Evolutionary conservation across 257 asterid genomes (phyloP), one percentile per base, ranked within the genome.

Genomic region (Eucommia ulmoides): DNA sequence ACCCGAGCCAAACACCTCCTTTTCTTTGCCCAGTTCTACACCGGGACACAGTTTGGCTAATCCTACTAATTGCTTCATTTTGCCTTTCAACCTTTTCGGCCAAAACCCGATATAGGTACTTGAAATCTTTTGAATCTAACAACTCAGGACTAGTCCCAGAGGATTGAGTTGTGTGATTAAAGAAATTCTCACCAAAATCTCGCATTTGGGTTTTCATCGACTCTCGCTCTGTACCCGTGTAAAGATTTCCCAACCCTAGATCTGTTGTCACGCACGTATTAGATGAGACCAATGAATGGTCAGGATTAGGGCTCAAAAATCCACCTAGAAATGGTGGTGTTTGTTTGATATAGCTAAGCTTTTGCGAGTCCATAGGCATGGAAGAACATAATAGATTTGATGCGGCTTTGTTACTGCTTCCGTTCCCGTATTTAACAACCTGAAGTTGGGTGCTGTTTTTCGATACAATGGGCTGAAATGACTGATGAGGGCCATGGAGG

Each of bases 1-100:
- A 80, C 67, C 82, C 66, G 62, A 89, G 75, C 96, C 96, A 89
- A 46, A 80, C 45, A 66, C 66, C 81, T 65, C 96, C 84, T 41
- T 56, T 74, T 41, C 66, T 71, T 33, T 65, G 64, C 33, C 81
- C 85, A 67, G 61, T 67, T 74, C 65, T 69, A 67, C 80, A 74
- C 52, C 62, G 62, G 23, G 77, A 69, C 55, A 89, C 44, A 21
- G 81, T 63, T 60, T 42, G 81, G 67, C 83, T 26, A 33, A 85
- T 74, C 22, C 64, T 57, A 59, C 42, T 61, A 62, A 85, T 71
- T 54, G 96, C 96, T 61, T 85, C 86, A 45, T 57, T 65, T 73
- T 89, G 98, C 94, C 96, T 85, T 62, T 60, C 56, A 49, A 83
- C 68, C 57, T 69, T 79, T 65, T 72, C 83, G 29, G 86, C 73